phyloP scores from a whole-genome alignment of 495 filamentous ascomycete genomes.

The Annulohypoxylon moriforme region DNA sequence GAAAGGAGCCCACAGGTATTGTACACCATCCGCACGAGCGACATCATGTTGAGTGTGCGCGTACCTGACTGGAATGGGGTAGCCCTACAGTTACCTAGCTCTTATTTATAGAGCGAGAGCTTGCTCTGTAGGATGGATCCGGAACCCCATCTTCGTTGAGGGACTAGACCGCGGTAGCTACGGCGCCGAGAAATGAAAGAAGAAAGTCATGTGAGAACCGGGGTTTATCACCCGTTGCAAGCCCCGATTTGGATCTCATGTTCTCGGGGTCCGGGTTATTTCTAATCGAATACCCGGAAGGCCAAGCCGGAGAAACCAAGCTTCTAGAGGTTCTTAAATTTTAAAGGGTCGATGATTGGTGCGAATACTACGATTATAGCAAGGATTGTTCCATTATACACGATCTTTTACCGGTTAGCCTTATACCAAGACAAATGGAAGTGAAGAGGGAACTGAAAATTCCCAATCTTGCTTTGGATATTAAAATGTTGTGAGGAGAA shows the following conservation, averaged over 20 bases:
- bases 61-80: constrained; percentile 2
- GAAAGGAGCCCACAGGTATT: constrained; percentile 30
- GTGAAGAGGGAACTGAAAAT: background rate
- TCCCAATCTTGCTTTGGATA: background rate
- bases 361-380: constrained; percentile 29
- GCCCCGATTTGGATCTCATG: constrained; percentile 15
- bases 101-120: constrained; percentile 17
- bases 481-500: background rate
- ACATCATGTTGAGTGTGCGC: constrained; percentile 19
- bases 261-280: constrained; percentile 40
- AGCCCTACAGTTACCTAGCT: background rate
- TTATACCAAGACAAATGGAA: background rate
- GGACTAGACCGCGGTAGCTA: constrained; percentile 24
- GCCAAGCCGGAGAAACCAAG: constrained; percentile 3
- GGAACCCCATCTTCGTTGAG: constrained; percentile 31
- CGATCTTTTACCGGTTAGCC: background rate
- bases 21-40: constrained; percentile 23
- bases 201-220: constrained; percentile 14
- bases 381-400: constrained; percentile 14
- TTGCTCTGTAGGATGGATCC: constrained; percentile 6
- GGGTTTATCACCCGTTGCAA: constrained; percentile 18
- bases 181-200: constrained; percentile 35
- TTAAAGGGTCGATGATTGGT: constrained; percentile 30
- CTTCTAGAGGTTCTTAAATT: background rate
- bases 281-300: constrained; percentile 38